A percentile compares a stretch with the other conserved stretches of the same genome.
Conservation (phyloP, 1,284 basidiomycete genomes). For the Termitomyces sp. region DNA sequence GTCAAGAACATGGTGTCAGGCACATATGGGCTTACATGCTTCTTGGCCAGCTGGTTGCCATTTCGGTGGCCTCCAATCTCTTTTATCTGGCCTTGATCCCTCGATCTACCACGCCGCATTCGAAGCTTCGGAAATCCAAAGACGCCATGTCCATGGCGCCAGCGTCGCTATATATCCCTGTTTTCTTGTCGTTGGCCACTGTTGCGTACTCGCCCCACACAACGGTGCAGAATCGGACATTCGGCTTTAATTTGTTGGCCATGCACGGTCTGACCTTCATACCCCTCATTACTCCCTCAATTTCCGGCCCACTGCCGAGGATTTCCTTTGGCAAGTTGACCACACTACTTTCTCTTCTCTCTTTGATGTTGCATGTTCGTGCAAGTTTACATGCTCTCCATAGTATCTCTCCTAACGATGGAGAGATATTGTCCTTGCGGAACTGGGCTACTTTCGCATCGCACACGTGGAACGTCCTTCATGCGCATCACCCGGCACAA, state of each 20-base stretch:
- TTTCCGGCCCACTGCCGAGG: slow-evolving; percentile 12
- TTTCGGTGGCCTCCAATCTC: slow-evolving; percentile 64
- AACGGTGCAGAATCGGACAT: slow-evolving; percentile 32
- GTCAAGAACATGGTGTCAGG: slow-evolving; percentile 42
- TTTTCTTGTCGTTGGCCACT: slow-evolving; percentile 44
- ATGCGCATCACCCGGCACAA: slow-evolving; percentile 62
- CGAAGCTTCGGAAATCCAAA: not conserved
- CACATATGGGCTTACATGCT: slow-evolving; percentile 70
- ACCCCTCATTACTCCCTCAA: slow-evolving; percentile 38
- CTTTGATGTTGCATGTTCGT: slow-evolving; percentile 36
- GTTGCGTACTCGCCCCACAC: slow-evolving; percentile 48
- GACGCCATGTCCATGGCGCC: slow-evolving; percentile 11
- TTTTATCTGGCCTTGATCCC: slow-evolving; percentile 58
- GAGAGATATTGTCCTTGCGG: not conserved
- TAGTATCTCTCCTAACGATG: not conserved
- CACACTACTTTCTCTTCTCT: slow-evolving; percentile 29
- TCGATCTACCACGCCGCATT: slow-evolving; percentile 10
- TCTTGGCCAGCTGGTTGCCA: slow-evolving; percentile 70
- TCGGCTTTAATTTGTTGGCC: slow-evolving; percentile 55
- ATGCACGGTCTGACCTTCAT: slow-evolving; percentile 61
- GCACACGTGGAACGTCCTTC: slow-evolving; percentile 31
- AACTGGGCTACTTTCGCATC: not conserved
- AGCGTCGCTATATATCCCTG: slow-evolving; percentile 36
- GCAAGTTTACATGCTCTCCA: slow-evolving; percentile 24
- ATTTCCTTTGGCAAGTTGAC: slow-evolving; percentile 31